These are phyloP conservation scores for Grigorovia humatica DNA, from an alignment of 805 yeast species.

Conservation along the genomic window DNA sequence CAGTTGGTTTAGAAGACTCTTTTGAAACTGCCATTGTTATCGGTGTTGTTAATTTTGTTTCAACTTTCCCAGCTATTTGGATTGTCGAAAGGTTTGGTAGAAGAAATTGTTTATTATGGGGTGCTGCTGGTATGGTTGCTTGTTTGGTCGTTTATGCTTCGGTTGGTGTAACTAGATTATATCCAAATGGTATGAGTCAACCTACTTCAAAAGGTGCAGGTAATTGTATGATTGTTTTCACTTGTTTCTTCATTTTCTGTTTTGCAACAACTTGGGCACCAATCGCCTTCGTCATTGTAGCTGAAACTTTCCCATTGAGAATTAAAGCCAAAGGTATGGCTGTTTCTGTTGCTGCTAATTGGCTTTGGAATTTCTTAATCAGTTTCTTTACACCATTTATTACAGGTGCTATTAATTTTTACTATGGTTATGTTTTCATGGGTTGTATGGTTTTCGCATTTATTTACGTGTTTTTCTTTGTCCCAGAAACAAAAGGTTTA, in stretches of 20 bases:
- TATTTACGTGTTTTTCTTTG: conserved; percentile 61
- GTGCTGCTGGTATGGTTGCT: conserved; percentile 40
- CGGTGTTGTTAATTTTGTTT: conserved; percentile 52
- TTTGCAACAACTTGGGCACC: conserved; percentile 78
- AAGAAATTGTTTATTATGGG: conserved; percentile 38
- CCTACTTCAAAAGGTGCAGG: conserved; percentile 45
- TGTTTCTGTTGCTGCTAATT: conserved; percentile 55
- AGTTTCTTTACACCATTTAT: conserved; percentile 69
- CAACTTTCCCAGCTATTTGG: conserved; percentile 43
- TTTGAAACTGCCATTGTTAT: conserved; percentile 51
- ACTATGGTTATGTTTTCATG: conserved; percentile 56
- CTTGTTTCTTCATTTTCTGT: conserved; percentile 64
- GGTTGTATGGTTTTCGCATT: conserved; percentile 50
- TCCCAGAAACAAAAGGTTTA: conserved; percentile 74
- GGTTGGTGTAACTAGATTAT: conserved; percentile 46
- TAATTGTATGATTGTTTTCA: conserved; percentile 60
- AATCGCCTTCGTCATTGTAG: conserved; percentile 52
- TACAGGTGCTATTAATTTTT: conserved; percentile 54
- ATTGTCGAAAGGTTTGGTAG: conserved; percentile 50
- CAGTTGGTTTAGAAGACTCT: conserved; percentile 52
- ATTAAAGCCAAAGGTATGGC: conserved; percentile 51
- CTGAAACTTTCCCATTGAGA: conserved; percentile 67
- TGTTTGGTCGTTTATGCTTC: conserved; percentile 45
- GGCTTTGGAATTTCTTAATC: conserved; percentile 61
- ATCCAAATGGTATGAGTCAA: conserved; percentile 29